Evolutionary conservation across 352 stramenopile species (phyloP).

Genomic region (Hyaloperonospora arabidopsidis): DNA sequence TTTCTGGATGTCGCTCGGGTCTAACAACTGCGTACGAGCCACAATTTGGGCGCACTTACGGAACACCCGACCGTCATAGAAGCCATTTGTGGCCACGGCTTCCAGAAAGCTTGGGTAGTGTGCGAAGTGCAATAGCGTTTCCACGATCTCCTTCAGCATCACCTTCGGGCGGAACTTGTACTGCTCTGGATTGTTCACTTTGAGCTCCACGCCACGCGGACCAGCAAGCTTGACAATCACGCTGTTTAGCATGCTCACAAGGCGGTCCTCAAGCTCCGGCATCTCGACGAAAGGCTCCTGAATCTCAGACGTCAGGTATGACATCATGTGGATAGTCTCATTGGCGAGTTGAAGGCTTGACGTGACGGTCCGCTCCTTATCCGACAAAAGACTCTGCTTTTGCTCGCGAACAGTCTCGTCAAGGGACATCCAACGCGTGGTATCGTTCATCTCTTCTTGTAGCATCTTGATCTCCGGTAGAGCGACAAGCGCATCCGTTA

Average conservation of each 20-base stretch:
- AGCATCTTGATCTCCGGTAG: slow-evolving; percentile 91
- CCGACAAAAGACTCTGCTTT: slow-evolving; percentile 75
- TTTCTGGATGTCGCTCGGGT: slow-evolving; percentile 31
- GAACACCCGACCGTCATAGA: slow-evolving; percentile 71
- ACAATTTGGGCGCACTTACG: slow-evolving; percentile 64
- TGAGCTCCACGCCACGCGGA: slow-evolving; percentile 89
- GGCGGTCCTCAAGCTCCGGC: slow-evolving; percentile 88
- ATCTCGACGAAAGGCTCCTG: slow-evolving; percentile 90
- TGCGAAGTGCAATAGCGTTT: slow-evolving; percentile 93
- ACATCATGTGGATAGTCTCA: slow-evolving; percentile 97
- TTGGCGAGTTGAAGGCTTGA: slow-evolving; percentile 92
- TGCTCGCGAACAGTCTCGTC: slow-evolving; percentile 89
- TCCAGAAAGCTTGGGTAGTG: slow-evolving; percentile 85
- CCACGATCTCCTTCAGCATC: slow-evolving; percentile 94
- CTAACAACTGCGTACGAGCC: slow-evolving; percentile 55
- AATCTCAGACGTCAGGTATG: slow-evolving; percentile 92
- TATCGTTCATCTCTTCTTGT: slow-evolving; percentile 87
- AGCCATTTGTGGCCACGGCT: slow-evolving; percentile 87
- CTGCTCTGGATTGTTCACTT: slow-evolving; percentile 95
- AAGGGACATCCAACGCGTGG: slow-evolving; percentile 61
- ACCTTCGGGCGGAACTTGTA: slow-evolving; percentile 98
- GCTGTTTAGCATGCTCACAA: slow-evolving; percentile 95
- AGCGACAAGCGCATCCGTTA: slow-evolving; percentile 93
- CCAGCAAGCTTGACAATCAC: slow-evolving; percentile 94
- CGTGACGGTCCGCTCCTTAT: slow-evolving; percentile 89